Evolutionary conservation across 495 filamentous ascomycete species (phyloP).

Genomic region (Penicillium angulare): DNA sequence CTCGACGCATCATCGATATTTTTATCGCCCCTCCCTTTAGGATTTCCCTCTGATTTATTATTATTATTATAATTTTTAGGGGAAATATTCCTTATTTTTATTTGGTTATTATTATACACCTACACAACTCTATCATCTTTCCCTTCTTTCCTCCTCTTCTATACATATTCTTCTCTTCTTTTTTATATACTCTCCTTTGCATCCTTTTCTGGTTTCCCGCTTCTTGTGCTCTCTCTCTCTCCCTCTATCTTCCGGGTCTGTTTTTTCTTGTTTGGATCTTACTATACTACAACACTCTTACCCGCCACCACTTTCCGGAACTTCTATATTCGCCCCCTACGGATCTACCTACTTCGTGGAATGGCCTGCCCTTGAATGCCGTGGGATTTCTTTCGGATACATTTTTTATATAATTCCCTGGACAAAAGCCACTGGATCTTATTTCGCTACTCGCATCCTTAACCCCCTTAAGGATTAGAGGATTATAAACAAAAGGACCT

Average conservation of each 20-base stretch:
- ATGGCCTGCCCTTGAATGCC: conserved; percentile 17
- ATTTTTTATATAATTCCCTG: not conserved
- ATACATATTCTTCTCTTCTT: not conserved
- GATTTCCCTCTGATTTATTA: not conserved
- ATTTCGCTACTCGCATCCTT: not conserved
- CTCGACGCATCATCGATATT: conserved; percentile 24
- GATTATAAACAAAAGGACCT: no score
- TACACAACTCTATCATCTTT: no score
- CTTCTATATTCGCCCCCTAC: no score
- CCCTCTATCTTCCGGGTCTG: no score
- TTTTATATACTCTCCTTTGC: not conserved
- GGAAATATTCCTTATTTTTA: not conserved
- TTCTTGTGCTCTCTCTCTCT: no score
- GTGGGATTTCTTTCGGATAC: not conserved
- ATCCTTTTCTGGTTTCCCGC: not conserved
- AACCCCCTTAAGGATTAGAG: not conserved
- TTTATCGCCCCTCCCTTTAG: conserved; percentile 11
- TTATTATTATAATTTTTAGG: not conserved
- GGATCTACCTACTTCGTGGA: conserved; percentile 12
- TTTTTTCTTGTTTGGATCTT: no score
- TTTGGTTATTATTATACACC: no score
- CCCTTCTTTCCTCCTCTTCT: not conserved
- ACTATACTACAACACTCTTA: no score
- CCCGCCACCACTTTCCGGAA: conserved; percentile 2
- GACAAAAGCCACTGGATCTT: not conserved